Conservation (phyloP, 345 rosid genomes). For the Euphorbia pulcherrima region DNA sequence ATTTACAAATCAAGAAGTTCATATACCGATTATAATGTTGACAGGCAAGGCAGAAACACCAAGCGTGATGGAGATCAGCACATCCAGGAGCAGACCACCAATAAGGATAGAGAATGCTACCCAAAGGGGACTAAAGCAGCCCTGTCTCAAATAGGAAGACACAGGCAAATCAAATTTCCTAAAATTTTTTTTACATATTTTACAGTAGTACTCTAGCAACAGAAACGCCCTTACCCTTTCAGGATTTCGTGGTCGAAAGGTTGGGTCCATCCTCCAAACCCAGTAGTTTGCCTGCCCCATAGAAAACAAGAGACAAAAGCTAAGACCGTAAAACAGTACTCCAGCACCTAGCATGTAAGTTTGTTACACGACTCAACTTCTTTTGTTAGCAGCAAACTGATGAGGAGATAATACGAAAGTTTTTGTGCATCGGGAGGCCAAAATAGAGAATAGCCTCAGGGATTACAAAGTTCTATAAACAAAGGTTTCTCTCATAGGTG, state of each 20-base stretch:
- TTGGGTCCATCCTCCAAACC: conserved; percentile 81
- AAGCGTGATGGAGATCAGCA: conserved; percentile 76
- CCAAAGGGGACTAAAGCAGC: conserved; percentile 85
- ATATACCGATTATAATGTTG: conserved; percentile 79
- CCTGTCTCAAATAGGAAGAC: conserved; percentile 36
- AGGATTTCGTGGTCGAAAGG: conserved; percentile 50
- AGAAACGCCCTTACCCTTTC: conserved; percentile 48
- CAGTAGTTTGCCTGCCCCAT: conserved; percentile 57
- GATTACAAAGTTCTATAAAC: background rate
- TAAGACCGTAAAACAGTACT: background rate
- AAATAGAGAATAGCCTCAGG: background rate
- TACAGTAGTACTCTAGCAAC: conserved; percentile 5
- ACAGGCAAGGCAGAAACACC: conserved; percentile 86
- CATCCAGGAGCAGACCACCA: conserved; percentile 78
- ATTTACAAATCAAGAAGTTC: background rate
- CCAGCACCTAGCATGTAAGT: background rate
- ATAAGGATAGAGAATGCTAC: conserved; percentile 84
- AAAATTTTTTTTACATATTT: conserved; percentile 17
- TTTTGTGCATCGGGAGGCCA: conserved; percentile 2
- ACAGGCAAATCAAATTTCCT: conserved; percentile 9
- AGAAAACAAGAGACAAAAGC: conserved; percentile 14
- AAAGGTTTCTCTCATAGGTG: background rate
- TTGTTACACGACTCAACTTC: conserved; percentile 4
- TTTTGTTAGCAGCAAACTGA: background rate
- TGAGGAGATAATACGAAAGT: background rate